Conservation (phyloP, 306 rosid genomes). For the Cucurbita argyrosperma region DNA sequence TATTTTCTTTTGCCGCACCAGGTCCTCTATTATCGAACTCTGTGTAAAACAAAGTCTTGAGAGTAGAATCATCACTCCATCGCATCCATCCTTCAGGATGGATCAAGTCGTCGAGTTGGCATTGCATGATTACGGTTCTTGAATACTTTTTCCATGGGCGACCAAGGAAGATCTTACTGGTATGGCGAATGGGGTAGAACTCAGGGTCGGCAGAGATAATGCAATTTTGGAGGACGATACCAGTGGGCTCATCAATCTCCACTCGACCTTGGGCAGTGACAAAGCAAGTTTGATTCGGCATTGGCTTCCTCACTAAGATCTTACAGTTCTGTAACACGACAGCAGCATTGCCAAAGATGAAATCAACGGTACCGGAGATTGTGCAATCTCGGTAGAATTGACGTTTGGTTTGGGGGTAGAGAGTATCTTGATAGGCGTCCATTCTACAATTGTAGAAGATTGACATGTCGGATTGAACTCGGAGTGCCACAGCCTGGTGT, state of each 20-base stretch:
- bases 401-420: conserved; percentile 14
- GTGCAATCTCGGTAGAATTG: conserved; percentile 17
- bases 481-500: conserved; percentile 21
- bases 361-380: conserved; percentile 18
- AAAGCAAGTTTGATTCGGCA: conserved; percentile 16
- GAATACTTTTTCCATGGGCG: conserved; percentile 55
- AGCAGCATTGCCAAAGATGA: conserved; percentile 9
- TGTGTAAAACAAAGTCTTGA: too few relatives aligned
- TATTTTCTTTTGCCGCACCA: too few relatives aligned
- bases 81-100: conserved; percentile 7
- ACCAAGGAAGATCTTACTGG: conserved; percentile 28
- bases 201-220: conserved; percentile 21
- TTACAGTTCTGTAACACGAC: conserved; percentile 22
- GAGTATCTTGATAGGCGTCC: conserved; percentile 19
- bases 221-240: conserved; percentile 39
- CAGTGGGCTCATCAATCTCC: conserved; percentile 14
- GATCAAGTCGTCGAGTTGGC: conserved; percentile 25
- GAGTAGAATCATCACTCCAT: too few relatives aligned
- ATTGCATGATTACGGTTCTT: conserved; percentile 40
- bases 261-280: conserved; percentile 51
- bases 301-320: conserved; percentile 15
- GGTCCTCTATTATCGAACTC: too few relatives aligned
- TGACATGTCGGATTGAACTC: conserved; percentile 9
- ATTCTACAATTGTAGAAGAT: conserved; percentile 18
- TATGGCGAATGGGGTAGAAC: not conserved